Evolutionary conservation across 2,329 filamentous ascomycete genomes (phyloP), one percentile per base, ranked within the genome.

Genomic region (Diaporthe batatas): DNA sequence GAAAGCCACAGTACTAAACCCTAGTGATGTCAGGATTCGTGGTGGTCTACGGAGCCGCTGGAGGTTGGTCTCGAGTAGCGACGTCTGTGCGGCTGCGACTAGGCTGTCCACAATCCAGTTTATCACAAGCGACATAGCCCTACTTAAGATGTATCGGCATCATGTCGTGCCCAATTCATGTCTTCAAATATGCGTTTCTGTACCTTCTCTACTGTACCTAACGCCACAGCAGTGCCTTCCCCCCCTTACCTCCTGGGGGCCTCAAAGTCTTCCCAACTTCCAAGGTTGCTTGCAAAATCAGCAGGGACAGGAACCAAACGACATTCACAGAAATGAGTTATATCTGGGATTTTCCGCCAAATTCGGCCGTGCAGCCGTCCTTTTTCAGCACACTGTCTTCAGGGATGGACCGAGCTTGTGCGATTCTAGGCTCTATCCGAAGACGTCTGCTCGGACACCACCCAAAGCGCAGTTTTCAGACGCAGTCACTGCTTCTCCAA

Each of bases 401-500:
- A 23, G n/a, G 47, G 18, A 32, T 32, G 14, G 3, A 5, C 39
- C 25, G 58, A 32, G 1, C 11, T 47, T 64, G 10, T 2, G 12
- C 8, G 21, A 8, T 21, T 29, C 39, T 47, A 8, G 25, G 0
- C 3, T 47, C 58, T 39, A 64, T 47, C n/a, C 14, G 39, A 18
- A 42, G 14, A 18, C 55, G 21, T 25, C 55, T 64, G 25, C 39
- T 18, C 1, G 39, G 34, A 6, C 55, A 34, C 11, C 58, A 64
- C 39, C 36, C 57, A 11, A 44, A 39, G 39, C 58, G 58, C 58
- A 47, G 58, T 23, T 47, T 16, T n/a, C 58, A 64, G 58, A 25
- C 25, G 32, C 58, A 64, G 12, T 64, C 58, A n/a, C 18, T 47
- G 25, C 39, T 64, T 36, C 58, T 64, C 39, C 39, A 64, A n/a